Evolutionary conservation across 1,284 basidiomycete genomes (phyloP), one percentile per base, ranked within the genome.

Genomic region (Papiliotrema nemorosa): DNA sequence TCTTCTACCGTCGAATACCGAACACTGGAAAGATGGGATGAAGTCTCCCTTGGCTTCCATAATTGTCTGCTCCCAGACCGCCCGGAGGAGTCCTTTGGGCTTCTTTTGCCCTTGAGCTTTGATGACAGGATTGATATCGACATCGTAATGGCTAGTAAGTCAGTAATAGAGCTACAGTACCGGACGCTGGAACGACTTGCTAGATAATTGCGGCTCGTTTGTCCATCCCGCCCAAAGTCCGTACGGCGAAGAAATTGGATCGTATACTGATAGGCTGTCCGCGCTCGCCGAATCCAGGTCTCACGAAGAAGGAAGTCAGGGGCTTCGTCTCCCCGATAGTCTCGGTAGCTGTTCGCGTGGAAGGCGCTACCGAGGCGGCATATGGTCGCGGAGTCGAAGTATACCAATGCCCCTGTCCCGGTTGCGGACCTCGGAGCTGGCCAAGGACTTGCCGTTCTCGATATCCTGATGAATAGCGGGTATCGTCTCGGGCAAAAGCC

Each of bases 211-310:
- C 66, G 33, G 51, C 66, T 29, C 50, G 57, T 10, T 44, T 50
- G 6, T 60, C 66, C 14, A 49, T 42, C 6, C 52, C 53, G n/a
- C 29, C 29, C 46, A 64, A 61, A 55, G 67, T 66, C 13, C 63
- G 49, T 6, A 63, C 55, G 29, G 56, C 50, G 55, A 57, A 74
- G 66, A 72, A 70, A 55, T 74, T 75, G 18, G 72, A 70, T 6
- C 57, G 31, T 31, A 73, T 69, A 4, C 49, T 42, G 52, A 73
- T 66, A 1, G 53, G 36, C 29, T 53, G 49, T 3, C 73, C 73
- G 18, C 45, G 33, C 5, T 57, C 66, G 14, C 73, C 73, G 47
- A 59, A 69, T 40, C 55, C 66, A 67, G 49, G 54, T 37, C 54
- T 24, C 12, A 48, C 47, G 27, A 48, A 48, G 38, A 48, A 48